Conservation (phyloP, 129 eudicot genomes). For the Chrysanthemum lavandulifolium region DNA sequence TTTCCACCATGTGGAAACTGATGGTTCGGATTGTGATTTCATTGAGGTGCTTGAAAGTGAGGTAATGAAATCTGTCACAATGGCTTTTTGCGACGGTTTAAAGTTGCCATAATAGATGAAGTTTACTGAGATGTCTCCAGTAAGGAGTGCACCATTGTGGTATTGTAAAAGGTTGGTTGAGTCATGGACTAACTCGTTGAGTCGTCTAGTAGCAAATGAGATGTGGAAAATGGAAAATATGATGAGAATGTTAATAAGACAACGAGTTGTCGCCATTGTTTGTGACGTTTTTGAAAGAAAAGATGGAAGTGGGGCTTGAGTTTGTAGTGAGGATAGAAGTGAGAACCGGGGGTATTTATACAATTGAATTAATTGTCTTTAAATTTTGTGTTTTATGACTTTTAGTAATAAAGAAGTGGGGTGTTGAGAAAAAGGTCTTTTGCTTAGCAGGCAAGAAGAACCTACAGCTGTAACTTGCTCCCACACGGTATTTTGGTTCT, state of each 20-base stretch:
- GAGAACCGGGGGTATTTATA: slow-evolving; percentile 34
- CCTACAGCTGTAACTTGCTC: slow-evolving; percentile 23
- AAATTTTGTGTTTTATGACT: background rate
- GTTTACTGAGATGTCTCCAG: slow-evolving; percentile 56
- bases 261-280: slow-evolving; percentile 25
- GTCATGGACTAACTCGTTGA: slow-evolving; percentile 38
- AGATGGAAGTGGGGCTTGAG: background rate
- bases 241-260: slow-evolving; percentile 21
- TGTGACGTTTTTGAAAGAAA: background rate
- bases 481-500: slow-evolving; percentile 22
- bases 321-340: slow-evolving; percentile 8
- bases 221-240: slow-evolving; percentile 31
- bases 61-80: slow-evolving; percentile 36
- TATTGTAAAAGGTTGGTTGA: slow-evolving; percentile 47
- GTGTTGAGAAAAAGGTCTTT: background rate
- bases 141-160: slow-evolving; percentile 65
- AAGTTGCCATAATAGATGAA: slow-evolving; percentile 45
- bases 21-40: slow-evolving; percentile 29
- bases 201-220: slow-evolving; percentile 41
- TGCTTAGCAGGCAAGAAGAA: slow-evolving; percentile 33
- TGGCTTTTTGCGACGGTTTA: slow-evolving; percentile 35
- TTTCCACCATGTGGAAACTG: slow-evolving; percentile 49
- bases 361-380: background rate
- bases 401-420: background rate
- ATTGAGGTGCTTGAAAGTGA: slow-evolving; percentile 24